phyloP scores from a whole-genome alignment of 345 rosid genomes.

The Lepidium didymum region DNA sequence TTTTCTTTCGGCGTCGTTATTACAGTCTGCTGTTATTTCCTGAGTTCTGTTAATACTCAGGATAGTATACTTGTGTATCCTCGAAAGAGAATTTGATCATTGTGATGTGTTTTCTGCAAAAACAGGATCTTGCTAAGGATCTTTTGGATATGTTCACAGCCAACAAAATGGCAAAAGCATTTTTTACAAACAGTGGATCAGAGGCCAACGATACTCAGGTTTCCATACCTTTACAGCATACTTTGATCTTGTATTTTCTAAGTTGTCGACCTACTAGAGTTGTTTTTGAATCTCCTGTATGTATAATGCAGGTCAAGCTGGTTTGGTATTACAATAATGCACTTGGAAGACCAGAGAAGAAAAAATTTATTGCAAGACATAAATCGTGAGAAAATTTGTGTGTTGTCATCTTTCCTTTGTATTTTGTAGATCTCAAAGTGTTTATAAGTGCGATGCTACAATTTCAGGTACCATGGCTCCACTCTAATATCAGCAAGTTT shows the following conservation, averaged over 20 bases:
- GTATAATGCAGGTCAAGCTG: constrained; percentile 60
- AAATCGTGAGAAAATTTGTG: constrained; percentile 41
- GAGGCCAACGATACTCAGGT: constrained; percentile 99
- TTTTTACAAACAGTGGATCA: constrained; percentile 94
- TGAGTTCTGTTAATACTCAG: neutral
- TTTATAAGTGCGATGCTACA: constrained; percentile 13
- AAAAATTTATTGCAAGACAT: constrained; percentile 70
- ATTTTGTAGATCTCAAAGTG: neutral
- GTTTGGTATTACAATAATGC: constrained; percentile 93
- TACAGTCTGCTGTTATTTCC: neutral
- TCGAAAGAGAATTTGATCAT: neutral
- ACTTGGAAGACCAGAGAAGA: constrained; percentile 77
- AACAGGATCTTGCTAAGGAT: constrained; percentile 90
- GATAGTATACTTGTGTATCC: neutral
- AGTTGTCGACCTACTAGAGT: neutral
- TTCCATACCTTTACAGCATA: neutral
- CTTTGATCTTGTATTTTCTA: neutral
- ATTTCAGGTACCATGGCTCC: constrained; percentile 83
- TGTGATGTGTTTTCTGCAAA: constrained; percentile 6
- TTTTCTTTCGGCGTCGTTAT: neutral
- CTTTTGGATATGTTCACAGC: constrained; percentile 81
- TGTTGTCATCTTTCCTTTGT: neutral
- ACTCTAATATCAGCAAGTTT: constrained; percentile 90
- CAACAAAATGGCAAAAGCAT: constrained; percentile 74
- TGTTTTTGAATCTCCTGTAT: neutral